phyloP scores from a whole-genome alignment of 2,329 filamentous ascomycete species.

The Fusarium brevicatenulatum region DNA sequence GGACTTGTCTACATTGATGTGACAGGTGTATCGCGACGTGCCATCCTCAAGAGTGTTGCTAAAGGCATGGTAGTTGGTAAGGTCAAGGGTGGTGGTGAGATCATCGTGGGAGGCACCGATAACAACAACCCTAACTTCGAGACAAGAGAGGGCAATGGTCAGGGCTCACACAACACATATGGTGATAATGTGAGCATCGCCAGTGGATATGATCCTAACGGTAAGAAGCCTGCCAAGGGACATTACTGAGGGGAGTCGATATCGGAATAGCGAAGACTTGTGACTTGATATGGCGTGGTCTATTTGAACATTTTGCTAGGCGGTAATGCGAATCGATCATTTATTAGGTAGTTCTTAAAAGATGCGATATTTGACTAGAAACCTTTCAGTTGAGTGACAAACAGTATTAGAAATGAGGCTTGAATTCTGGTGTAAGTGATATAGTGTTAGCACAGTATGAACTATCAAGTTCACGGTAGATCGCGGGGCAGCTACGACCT shows the following conservation, averaged over 20 bases:
- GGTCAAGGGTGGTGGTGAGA: slow-evolving; percentile 77
- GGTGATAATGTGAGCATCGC: slow-evolving; percentile 44
- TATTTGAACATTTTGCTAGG: not conserved
- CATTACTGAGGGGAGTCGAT: slow-evolving; percentile 19
- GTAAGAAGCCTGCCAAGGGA: slow-evolving; percentile 47
- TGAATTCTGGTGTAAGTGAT: not conserved
- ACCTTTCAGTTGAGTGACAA: not conserved
- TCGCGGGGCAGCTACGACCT: slow-evolving; percentile 37
- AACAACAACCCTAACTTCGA: slow-evolving; percentile 33
- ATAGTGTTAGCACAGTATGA: not conserved
- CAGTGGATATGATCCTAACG: slow-evolving; percentile 44
- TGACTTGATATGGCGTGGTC: slow-evolving; percentile 16
- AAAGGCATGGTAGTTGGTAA: slow-evolving; percentile 94
- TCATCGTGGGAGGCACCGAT: slow-evolving; percentile 76
- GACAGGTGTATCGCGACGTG: slow-evolving; percentile 87
- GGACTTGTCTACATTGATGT: slow-evolving; percentile 98
- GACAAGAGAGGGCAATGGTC: slow-evolving; percentile 38
- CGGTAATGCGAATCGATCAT: slow-evolving; percentile 2
- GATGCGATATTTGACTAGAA: not conserved
- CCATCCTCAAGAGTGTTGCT: slow-evolving; percentile 92
- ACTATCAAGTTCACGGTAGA: slow-evolving; percentile 14
- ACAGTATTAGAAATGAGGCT: not conserved
- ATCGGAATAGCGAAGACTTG: slow-evolving; percentile 3
- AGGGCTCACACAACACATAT: slow-evolving; percentile 40
- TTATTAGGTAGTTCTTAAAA: not conserved